Evolutionary conservation across 148 eudicot species (phyloP), one percentile per base, ranked within the genome.

Genomic region (Chenopodium album): DNA sequence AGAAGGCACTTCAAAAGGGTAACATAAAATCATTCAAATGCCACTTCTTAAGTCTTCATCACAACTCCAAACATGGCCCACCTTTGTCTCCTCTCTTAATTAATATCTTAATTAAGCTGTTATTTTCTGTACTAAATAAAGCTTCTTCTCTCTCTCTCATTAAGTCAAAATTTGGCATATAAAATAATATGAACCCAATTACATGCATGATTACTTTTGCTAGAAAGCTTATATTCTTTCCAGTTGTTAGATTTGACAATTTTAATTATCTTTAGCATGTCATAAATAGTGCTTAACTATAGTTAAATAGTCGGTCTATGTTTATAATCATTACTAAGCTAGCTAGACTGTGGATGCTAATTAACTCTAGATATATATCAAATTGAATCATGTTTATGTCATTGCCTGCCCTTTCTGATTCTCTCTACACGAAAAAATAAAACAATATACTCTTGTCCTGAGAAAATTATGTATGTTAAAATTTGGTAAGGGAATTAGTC

Each of bases 51-150:
- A 93, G 95, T 88, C 94, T 91, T 90, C 79, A 86, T 87, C 84
- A 80, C 85, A 93, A 92, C 95, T 90, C 92, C 87, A 89, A 84
- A 84, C 85, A 84, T 88, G 97, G 32, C 91, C 97, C 92, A 89
- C 90, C 76, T 80, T 90, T 85, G 90, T 89, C 88, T 75, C 90
- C 83, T 66, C 37, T 73, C 62, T 13, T 31, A 5, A 71, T n/a
- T 32, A 41, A 41, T 41, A 41, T 41, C 44, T 41, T 41, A 41
- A 14, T 71, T 41, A 37, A 2, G 9, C 46, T 71, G 26, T 71
- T 71, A 19, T 71, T 41, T 41, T 41, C 44, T 77, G 77, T 76
- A 73, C 67, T 63, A 10, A 76, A 28, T 54, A 31, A 79, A 56
- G 50, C 71, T 44, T 66, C 63, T 81, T 41, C 71, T 41, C 71